Evolutionary conservation across 2,329 filamentous ascomycete genomes (phyloP), one percentile per base, ranked within the genome.

Genomic region (Malbranchea zuffiana): DNA sequence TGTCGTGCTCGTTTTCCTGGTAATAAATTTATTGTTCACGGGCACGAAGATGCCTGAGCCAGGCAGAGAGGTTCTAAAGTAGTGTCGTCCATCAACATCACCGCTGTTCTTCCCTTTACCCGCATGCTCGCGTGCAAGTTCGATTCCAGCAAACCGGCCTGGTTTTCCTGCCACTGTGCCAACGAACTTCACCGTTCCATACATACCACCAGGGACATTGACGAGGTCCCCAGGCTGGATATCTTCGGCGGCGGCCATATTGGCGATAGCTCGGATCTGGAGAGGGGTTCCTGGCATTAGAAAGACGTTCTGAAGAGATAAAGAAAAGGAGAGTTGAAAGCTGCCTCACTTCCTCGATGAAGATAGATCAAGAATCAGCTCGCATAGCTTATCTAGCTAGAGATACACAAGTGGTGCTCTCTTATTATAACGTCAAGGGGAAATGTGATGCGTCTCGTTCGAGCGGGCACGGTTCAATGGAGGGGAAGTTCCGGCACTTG

Each of bases 31-130:
- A 57, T 92, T 90, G 56, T 79, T 75, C 11, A 90, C 66, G 3
- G 90, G 90, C 10, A 98, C 71, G 56, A 98, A 98, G 52, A 98
- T 96, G 43, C 90, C 90, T 2, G 90, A 78, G 44, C 85, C 85
- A 1, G 83, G 74, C 15, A 79, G 63, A 3, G 72, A 71, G 7
- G 90, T 94, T 23, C 68, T 71, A 58, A 98, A 98, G 62, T 98
- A 98, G 39, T 66, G 67, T 41, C 66, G 67, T 26, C 88, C 90
- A 49, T 96, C 88, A 37, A 96, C 90, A 59, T 94, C 87, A 45
- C 90, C 90, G 52, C 75, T 92, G 55, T 98, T 98, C 69, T 98
- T 98, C 21, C 90, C 90, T 54, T 81, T 75, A 35, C 71, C 61
- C 21, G 86, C 82, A 65, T 80, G 92, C 48, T 93, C 82, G 36